Percentiles rank a stretch among this genome's conserved stretches.
Conservation (phyloP, 2,329 filamentous ascomycete genomes). For the Tolypocladium amazonense region DNA sequence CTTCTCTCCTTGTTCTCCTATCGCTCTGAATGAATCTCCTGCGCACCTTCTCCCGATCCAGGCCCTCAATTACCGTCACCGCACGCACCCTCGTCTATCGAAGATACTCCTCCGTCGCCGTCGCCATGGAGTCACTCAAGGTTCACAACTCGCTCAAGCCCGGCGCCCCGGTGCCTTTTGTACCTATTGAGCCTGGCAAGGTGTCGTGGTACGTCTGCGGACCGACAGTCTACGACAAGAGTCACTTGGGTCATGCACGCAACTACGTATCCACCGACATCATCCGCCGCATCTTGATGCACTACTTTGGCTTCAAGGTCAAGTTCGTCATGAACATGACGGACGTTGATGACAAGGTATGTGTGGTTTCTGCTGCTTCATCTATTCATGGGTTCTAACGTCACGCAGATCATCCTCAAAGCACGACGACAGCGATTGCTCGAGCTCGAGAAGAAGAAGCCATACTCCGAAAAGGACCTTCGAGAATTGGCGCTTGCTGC, state of each 20-base stretch:
- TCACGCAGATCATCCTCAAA: conserved; percentile 42
- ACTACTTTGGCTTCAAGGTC: conserved; percentile 76
- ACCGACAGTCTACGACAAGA: conserved; percentile 75
- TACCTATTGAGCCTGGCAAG: conserved; percentile 59
- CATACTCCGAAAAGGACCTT: conserved; percentile 35
- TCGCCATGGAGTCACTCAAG: conserved; percentile 48
- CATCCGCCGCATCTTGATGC: conserved; percentile 67
- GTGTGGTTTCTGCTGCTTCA: background rate
- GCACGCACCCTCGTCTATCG: conserved; percentile 17
- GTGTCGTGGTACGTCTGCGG: conserved; percentile 86
- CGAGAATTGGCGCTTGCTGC: conserved; percentile 38
- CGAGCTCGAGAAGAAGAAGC: conserved; percentile 66
- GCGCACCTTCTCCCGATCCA: conserved; percentile 18
- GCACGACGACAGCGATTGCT: conserved; percentile 72
- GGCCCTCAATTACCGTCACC: conserved; percentile 15
- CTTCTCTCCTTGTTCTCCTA: conserved; percentile 3
- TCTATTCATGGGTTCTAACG: background rate
- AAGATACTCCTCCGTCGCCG: conserved; percentile 22
- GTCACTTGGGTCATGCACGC: conserved; percentile 71
- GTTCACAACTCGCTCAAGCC: conserved; percentile 73
- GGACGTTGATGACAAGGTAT: conserved; percentile 66
- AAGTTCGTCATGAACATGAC: conserved; percentile 92
- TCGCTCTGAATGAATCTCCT: conserved; percentile 24
- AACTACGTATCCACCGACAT: conserved; percentile 92
- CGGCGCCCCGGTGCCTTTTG: conserved; percentile 61